These are phyloP conservation scores for Elongisporangium prolatum DNA, from an alignment of 352 stramenopile genomes.

Conservation along the genomic window DNA sequence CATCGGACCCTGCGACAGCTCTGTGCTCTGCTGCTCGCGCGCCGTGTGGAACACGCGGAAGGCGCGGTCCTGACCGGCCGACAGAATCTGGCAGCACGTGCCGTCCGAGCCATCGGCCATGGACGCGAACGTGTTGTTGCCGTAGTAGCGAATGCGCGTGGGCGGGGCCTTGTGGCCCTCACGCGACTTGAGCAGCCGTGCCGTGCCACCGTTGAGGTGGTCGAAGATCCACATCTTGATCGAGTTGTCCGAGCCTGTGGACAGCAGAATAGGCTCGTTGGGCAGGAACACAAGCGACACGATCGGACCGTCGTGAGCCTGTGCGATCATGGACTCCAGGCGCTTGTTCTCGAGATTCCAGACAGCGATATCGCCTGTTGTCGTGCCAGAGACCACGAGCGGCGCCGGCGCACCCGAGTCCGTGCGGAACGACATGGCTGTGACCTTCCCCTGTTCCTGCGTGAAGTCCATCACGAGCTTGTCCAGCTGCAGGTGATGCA, in stretches of 20 bases:
- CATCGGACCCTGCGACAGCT: conserved; percentile 89
- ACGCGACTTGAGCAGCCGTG: conserved; percentile 87
- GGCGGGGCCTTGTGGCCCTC: conserved; percentile 83
- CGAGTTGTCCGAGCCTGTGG: conserved; percentile 84
- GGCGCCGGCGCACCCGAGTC: conserved; percentile 61
- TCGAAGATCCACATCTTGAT: conserved; percentile 95
- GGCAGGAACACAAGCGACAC: conserved; percentile 78
- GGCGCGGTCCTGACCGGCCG: conserved; percentile 82
- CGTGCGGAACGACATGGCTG: conserved; percentile 85
- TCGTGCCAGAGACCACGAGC: conserved; percentile 62
- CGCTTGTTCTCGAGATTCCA: conserved; percentile 90
- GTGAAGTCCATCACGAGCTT: conserved; percentile 74
- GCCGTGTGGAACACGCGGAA: conserved; percentile 92
- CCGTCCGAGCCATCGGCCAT: conserved; percentile 83
- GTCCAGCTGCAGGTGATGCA: conserved; percentile 88
- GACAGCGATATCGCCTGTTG: conserved; percentile 79
- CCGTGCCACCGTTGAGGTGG: conserved; percentile 65
- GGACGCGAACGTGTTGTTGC: conserved; percentile 82
- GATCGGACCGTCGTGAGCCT: conserved; percentile 74
- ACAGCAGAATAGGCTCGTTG: conserved; percentile 88
- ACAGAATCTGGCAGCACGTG: conserved; percentile 87
- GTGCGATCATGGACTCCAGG: conserved; percentile 75
- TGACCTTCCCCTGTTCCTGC: conserved; percentile 79
- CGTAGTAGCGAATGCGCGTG: conserved; percentile 88
- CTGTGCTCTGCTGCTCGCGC: conserved; percentile 83